Evolutionary conservation across 148 eudicot species (phyloP).

Genomic region (Cornus controversa): DNA sequence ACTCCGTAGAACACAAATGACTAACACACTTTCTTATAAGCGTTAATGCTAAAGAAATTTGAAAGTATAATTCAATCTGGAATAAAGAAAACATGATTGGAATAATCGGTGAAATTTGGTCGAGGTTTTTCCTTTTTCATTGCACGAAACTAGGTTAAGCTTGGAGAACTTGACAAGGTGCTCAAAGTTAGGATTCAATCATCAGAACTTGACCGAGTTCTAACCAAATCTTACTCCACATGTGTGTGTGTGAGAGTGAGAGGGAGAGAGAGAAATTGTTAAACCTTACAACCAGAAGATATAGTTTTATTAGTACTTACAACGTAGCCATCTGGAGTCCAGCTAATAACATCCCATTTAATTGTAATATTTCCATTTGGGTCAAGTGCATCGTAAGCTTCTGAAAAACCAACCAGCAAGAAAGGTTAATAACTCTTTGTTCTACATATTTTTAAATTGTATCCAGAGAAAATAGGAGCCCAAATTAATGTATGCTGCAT

Average conservation of each 20-base stretch:
- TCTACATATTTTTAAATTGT: background rate
- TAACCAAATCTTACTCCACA: too few species aligned
- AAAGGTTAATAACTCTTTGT: background rate
- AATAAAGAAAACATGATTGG: background rate
- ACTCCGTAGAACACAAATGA: background rate
- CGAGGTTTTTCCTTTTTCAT: too few species aligned
- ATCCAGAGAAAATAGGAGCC: background rate
- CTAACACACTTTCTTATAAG: background rate
- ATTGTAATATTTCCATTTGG: constrained; percentile 83
- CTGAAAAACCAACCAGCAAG: constrained; percentile 30
- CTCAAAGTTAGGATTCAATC: too few species aligned
- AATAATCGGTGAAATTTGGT: too few species aligned
- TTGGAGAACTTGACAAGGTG: background rate
- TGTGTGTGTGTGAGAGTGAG: too few species aligned
- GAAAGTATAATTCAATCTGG: background rate
- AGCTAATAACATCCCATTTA: constrained; percentile 78
- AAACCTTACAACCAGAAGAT: too few species aligned
- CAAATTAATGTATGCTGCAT: background rate
- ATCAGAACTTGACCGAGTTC: too few species aligned
- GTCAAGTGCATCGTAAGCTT: constrained; percentile 79
- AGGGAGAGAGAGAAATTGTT: too few species aligned
- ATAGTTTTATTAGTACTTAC: constrained; percentile 49
- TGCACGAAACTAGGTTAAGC: background rate
- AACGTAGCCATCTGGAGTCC: constrained; percentile 88
- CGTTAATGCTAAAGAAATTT: background rate